These are phyloP conservation scores for Pseudonitzschia multiseries DNA, from an alignment of 108 stramenopile species.

Conservation along the genomic window DNA sequence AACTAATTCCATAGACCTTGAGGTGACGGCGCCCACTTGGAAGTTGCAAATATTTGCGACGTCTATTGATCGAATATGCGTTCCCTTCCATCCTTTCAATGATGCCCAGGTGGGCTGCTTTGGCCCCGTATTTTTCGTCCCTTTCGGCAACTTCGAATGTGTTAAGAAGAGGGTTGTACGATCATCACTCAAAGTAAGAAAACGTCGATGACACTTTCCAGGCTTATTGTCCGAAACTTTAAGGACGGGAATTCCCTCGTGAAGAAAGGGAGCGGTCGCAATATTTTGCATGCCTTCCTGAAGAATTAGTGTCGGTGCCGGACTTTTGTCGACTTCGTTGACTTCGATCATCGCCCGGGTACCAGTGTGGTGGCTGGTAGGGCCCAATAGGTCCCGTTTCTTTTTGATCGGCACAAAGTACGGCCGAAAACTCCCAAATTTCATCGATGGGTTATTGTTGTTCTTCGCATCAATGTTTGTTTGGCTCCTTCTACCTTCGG, in stretches of 20 bases:
- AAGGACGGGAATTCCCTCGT: not conserved
- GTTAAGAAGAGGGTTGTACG: slow-evolving; percentile 1
- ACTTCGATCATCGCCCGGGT: not conserved
- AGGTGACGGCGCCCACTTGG: slow-evolving; percentile 1
- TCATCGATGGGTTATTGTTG: not conserved
- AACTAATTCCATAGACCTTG: not conserved
- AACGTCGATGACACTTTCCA: not conserved
- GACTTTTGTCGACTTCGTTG: not conserved
- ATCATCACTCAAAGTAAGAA: slow-evolving; percentile 1
- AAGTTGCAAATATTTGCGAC: not conserved
- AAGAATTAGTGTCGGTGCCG: not conserved
- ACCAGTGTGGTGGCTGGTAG: not conserved
- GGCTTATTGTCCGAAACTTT: slow-evolving; percentile 4
- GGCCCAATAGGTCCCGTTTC: not conserved
- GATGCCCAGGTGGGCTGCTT: not conserved
- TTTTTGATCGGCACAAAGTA: slow-evolving; percentile 8
- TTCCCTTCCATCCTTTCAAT: not conserved
- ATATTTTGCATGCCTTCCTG: slow-evolving; percentile 1
- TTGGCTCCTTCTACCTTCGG: not conserved
- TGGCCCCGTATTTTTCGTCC: not conserved
- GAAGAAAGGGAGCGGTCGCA: slow-evolving; percentile 1
- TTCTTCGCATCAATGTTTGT: not conserved
- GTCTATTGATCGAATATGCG: not conserved
- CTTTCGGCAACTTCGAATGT: slow-evolving; percentile 3
- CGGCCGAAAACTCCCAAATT: not conserved